A percentile compares a stretch with the other conserved stretches of the same genome.
phyloP scores from a whole-genome alignment of 495 filamentous ascomycete species.

The Daldinia vernicosa region DNA sequence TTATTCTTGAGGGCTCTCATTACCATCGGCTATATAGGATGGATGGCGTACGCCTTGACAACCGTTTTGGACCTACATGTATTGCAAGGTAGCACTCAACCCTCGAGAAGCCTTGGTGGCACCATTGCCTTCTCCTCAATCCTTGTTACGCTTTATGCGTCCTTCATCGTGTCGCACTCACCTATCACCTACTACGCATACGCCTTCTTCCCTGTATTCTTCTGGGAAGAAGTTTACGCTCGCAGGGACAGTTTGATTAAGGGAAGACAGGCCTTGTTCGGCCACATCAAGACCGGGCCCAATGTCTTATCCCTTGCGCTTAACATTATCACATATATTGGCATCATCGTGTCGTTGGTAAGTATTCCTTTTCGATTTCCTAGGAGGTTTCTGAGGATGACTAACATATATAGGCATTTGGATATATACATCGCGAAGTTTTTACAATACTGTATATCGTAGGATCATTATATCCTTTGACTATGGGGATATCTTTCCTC shows the following conservation, averaged over 20 bases:
- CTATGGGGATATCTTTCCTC: constrained; percentile 79
- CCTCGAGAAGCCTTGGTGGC: constrained; percentile 69
- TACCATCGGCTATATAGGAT: constrained; percentile 92
- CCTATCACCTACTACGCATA: constrained; percentile 91
- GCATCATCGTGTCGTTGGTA: constrained; percentile 84
- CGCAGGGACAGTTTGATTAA: constrained; percentile 72
- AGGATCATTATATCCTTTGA: constrained; percentile 78
- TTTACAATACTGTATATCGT: constrained; percentile 82
- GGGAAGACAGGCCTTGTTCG: constrained; percentile 74
- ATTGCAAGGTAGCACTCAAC: constrained; percentile 73
- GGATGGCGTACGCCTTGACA: constrained; percentile 94
- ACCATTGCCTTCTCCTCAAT: constrained; percentile 76
- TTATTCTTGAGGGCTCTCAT: constrained; percentile 94
- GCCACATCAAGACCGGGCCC: constrained; percentile 67
- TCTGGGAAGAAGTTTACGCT: constrained; percentile 97
- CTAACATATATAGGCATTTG: constrained; percentile 60
- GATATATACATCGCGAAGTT: constrained; percentile 91
- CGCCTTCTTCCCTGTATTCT: constrained; percentile 87
- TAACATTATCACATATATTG: constrained; percentile 72
- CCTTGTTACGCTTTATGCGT: constrained; percentile 77
- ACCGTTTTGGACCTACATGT: constrained; percentile 93
- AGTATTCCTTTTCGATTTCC: constrained; percentile 4
- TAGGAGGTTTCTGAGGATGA: background rate
- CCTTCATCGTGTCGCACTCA: constrained; percentile 80
- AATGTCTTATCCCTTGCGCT: constrained; percentile 66